These are phyloP conservation scores for Linnemannia schmuckeri DNA, from an alignment of 192 early-diverging fungal genomes.

Conservation along the genomic window DNA sequence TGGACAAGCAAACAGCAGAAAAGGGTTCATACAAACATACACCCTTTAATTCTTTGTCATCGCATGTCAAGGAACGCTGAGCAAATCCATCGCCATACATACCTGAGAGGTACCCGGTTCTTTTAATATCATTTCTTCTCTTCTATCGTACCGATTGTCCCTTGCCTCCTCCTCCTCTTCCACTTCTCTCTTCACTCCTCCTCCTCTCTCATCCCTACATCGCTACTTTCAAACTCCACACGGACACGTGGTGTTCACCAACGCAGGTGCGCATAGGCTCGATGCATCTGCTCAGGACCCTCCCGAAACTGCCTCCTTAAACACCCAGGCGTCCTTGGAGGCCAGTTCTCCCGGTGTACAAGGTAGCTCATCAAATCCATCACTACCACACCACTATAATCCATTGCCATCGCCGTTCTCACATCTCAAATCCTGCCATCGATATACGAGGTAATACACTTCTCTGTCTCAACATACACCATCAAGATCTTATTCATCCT, in stretches of 20 bases:
- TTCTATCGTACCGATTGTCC: too few species aligned
- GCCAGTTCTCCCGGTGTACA: not conserved
- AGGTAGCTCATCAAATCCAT: not conserved
- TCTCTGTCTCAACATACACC: conserved; percentile 31
- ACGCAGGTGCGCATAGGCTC: not conserved
- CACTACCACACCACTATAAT: not conserved
- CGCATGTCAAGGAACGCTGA: too few species aligned
- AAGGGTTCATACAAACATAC: too few species aligned
- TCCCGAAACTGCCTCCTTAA: not conserved
- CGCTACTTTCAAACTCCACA: too few species aligned
- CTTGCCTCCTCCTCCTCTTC: too few species aligned
- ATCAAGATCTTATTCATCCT: conserved; percentile 28
- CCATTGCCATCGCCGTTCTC: not conserved
- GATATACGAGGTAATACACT: conserved; percentile 16
- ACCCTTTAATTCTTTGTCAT: too few species aligned
- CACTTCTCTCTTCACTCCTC: too few species aligned
- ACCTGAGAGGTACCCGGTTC: too few species aligned
- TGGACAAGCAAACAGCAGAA: too few species aligned
- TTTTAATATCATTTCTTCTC: too few species aligned
- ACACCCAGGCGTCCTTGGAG: not conserved
- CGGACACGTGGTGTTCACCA: not conserved
- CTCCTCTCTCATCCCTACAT: too few species aligned
- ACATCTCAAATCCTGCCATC: conserved; percentile 29
- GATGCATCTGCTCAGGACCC: not conserved
- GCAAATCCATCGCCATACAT: too few species aligned